A percentile compares a stretch with the other conserved stretches of the same genome.
phyloP scores from a whole-genome alignment of 225 moss, liverwort and hornwort species.

The Marchantia paleacea region DNA sequence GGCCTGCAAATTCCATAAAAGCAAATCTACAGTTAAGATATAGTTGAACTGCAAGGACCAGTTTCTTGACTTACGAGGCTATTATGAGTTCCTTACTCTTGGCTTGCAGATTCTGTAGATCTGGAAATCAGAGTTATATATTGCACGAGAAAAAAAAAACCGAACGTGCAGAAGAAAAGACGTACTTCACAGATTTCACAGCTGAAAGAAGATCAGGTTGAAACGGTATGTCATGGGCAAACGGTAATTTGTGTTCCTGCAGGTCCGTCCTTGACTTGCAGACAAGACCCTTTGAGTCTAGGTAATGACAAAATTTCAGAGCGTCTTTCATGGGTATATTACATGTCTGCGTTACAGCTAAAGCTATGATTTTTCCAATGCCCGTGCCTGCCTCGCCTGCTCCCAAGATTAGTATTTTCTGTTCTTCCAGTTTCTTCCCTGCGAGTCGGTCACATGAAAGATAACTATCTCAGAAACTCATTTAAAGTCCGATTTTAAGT shows the following conservation, averaged over 20 bases:
- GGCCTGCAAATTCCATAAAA: conserved; percentile 33
- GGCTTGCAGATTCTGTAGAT: neutral
- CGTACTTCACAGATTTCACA: conserved; percentile 38
- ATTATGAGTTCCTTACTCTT: neutral
- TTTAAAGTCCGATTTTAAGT: neutral
- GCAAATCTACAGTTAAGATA: neutral
- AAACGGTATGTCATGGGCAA: conserved; percentile 47
- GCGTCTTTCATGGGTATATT: conserved; percentile 28
- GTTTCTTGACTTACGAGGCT: neutral
- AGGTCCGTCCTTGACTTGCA: conserved; percentile 48
- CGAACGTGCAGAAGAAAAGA: neutral
- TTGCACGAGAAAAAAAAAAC: neutral
- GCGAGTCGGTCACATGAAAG: conserved; percentile 20
- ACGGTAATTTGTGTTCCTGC: conserved; percentile 46
- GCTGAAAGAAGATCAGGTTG: conserved; percentile 50
- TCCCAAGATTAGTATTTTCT: conserved; percentile 70
- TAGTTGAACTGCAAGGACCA: neutral
- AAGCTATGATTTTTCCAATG: conserved; percentile 46
- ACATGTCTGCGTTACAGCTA: conserved; percentile 30
- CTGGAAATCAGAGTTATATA: neutral
- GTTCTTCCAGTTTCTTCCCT: conserved; percentile 74
- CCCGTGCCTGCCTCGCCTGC: conserved; percentile 81
- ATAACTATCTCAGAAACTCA: neutral
- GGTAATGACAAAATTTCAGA: conserved; percentile 29
- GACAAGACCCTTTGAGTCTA: conserved; percentile 46